Percentiles rank a stretch among this genome's conserved stretches.
Evolutionary conservation across 1,139 yeast genomes (phyloP).

Genomic region (Saccharomycopsis crataegensis): DNA sequence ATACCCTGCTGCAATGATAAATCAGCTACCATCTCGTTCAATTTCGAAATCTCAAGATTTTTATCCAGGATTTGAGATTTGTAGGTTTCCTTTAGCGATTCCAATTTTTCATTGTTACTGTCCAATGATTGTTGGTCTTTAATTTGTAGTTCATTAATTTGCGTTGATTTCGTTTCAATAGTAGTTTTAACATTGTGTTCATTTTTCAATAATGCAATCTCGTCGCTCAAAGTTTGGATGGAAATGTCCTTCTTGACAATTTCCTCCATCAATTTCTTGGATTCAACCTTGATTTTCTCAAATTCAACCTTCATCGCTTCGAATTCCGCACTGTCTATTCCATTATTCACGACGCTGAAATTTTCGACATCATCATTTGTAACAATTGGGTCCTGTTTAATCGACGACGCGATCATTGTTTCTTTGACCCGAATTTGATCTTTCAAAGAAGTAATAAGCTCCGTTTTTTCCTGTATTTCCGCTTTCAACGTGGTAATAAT

Average conservation of each 20-base stretch:
- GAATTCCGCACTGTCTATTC: slow-evolving; percentile 6
- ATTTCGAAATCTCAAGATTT: slow-evolving; percentile 6
- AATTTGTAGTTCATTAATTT: slow-evolving; percentile 8
- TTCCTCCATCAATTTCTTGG: slow-evolving; percentile 12
- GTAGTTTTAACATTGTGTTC: background rate
- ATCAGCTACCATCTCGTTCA: slow-evolving; percentile 6
- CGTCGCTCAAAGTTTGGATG: slow-evolving; percentile 7
- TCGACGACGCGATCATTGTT: too few relatives aligned
- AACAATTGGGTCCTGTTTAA: too few relatives aligned
- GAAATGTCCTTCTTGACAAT: slow-evolving; percentile 8
- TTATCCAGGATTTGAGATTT: slow-evolving; percentile 10
- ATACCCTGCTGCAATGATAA: background rate
- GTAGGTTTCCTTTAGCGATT: background rate
- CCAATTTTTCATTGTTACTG: background rate
- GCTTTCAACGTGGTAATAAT: background rate
- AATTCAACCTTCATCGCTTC: slow-evolving; percentile 19
- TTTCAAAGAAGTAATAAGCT: background rate
- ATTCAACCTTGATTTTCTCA: slow-evolving; percentile 1
- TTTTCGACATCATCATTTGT: background rate
- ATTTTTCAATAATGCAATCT: slow-evolving; percentile 2
- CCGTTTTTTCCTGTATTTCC: slow-evolving; percentile 2
- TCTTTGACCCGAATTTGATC: background rate
- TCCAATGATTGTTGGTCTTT: slow-evolving; percentile 10
- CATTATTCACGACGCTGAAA: background rate
- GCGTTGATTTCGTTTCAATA: background rate